Percentiles rank a stretch among this genome's conserved stretches.
Evolutionary conservation across 2,329 filamentous ascomycete genomes (phyloP).

Genomic region (Thielaviopsis euricoi): DNA sequence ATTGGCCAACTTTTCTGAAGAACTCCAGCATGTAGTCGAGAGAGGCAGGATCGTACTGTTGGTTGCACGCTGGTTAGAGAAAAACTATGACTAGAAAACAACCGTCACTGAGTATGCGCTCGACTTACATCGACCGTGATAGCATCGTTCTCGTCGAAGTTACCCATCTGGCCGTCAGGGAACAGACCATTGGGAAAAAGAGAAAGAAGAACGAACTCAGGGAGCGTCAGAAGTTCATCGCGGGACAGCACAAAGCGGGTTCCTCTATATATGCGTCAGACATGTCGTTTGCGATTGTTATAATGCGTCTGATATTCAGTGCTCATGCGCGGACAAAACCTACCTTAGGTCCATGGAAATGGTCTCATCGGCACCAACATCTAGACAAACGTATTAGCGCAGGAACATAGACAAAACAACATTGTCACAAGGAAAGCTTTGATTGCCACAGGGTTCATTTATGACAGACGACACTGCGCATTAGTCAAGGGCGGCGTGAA

Average conservation of each 20-base stretch:
- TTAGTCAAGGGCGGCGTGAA: neutral
- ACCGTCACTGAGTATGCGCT: slow-evolving; percentile 13
- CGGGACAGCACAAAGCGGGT: slow-evolving; percentile 85
- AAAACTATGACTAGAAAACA: neutral
- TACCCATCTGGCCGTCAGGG: slow-evolving; percentile 88
- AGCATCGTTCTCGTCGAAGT: slow-evolving; percentile 80
- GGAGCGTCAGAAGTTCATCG: slow-evolving; percentile 86
- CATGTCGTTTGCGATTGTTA: slow-evolving; percentile 1
- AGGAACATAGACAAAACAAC: neutral
- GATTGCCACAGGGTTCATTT: neutral
- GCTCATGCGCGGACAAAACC: neutral
- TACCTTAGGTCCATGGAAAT: slow-evolving; percentile 91
- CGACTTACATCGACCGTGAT: slow-evolving; percentile 90
- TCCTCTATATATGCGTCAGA: slow-evolving; percentile 42
- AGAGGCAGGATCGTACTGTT: slow-evolving; percentile 86
- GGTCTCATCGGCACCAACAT: slow-evolving; percentile 80
- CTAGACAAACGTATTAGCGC: slow-evolving; percentile 22
- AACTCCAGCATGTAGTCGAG: slow-evolving; percentile 99
- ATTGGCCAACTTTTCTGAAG: slow-evolving; percentile 88
- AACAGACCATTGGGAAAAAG: slow-evolving; percentile 97
- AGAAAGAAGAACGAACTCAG: slow-evolving; percentile 94
- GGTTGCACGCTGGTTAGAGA: neutral
- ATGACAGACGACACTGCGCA: neutral
- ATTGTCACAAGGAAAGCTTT: neutral
- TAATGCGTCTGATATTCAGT: neutral